These are phyloP conservation scores for Phytophthora fragariaefolia DNA, from an alignment of 352 stramenopile genomes.

Conservation along the genomic window DNA sequence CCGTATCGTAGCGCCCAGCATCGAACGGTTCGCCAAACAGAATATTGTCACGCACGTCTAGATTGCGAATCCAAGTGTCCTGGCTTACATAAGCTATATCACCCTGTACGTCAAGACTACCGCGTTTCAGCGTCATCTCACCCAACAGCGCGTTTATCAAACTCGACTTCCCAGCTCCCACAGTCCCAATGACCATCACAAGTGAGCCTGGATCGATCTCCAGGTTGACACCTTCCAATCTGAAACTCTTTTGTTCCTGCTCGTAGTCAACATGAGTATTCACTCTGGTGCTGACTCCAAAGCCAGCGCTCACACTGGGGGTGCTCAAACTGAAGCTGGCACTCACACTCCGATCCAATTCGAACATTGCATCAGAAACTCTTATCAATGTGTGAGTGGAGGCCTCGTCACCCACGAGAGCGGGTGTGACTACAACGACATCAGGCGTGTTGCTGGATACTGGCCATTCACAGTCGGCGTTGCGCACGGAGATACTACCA, in stretches of 20 bases:
- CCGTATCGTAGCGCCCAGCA: constrained; percentile 36
- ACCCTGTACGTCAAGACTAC: constrained; percentile 29
- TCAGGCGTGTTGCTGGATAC: too few relatives aligned
- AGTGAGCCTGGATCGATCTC: constrained; percentile 57
- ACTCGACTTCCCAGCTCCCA: constrained; percentile 54
- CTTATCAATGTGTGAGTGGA: constrained; percentile 6
- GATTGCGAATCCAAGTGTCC: constrained; percentile 91
- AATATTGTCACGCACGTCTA: constrained; percentile 73
- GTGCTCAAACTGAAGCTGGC: constrained; percentile 9
- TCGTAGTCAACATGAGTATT: too few relatives aligned
- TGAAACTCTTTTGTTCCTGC: constrained; percentile 9
- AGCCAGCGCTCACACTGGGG: neutral
- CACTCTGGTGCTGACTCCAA: too few relatives aligned
- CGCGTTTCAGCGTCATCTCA: constrained; percentile 40
- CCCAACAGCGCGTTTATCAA: constrained; percentile 50
- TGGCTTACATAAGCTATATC: constrained; percentile 83
- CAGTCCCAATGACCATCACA: constrained; percentile 48
- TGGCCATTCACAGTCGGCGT: too few relatives aligned
- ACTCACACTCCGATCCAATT: too few relatives aligned
- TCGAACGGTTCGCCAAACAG: constrained; percentile 37
- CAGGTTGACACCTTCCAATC: constrained; percentile 53
- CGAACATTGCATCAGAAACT: too few relatives aligned
- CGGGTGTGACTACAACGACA: constrained; percentile 37
- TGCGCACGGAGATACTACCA: too few relatives aligned
- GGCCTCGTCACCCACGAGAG: constrained; percentile 10